Evolutionary conservation across 805 yeast species (phyloP).

Genomic region (Pichia cephalocereana): DNA sequence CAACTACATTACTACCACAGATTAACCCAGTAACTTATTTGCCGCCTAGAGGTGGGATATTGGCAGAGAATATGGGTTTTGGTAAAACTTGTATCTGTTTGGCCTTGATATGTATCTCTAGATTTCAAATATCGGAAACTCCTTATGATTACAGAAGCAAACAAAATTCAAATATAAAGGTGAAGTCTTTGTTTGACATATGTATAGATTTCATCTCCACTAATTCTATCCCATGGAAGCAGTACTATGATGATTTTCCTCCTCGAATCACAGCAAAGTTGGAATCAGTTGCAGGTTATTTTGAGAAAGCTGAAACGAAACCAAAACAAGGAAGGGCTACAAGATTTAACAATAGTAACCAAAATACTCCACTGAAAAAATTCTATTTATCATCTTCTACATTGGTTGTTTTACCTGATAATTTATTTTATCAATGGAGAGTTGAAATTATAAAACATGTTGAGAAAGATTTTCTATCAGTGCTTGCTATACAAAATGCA

Average conservation of each 20-base stretch:
- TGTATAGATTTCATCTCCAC: conserved; percentile 36
- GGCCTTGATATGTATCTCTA: conserved; percentile 47
- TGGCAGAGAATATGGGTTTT: conserved; percentile 63
- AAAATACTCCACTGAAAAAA: conserved; percentile 15
- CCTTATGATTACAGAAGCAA: conserved; percentile 24
- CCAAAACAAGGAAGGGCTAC: conserved; percentile 9
- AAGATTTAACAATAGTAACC: conserved; percentile 6
- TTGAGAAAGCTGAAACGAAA: conserved; percentile 19
- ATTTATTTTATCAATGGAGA: conserved; percentile 58
- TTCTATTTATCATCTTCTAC: conserved; percentile 44
- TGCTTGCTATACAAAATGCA: conserved; percentile 22
- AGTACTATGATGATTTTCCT: conserved; percentile 37
- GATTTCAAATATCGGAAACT: conserved; percentile 38
- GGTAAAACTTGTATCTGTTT: conserved; percentile 57
- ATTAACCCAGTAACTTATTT: conserved; percentile 32
- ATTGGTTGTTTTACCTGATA: conserved; percentile 56
- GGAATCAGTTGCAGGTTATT: conserved; percentile 34
- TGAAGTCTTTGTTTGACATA: conserved; percentile 25
- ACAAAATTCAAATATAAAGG: neutral
- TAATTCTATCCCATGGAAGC: conserved; percentile 52
- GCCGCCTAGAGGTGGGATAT: conserved; percentile 51
- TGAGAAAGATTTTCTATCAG: conserved; percentile 27
- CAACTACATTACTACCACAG: conserved; percentile 23
- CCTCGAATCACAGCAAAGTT: conserved; percentile 30
- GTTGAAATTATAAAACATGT: conserved; percentile 51